Evolutionary conservation across 208 protist genomes (phyloP).

Genomic region (Acanthamoeba castellanii): DNA sequence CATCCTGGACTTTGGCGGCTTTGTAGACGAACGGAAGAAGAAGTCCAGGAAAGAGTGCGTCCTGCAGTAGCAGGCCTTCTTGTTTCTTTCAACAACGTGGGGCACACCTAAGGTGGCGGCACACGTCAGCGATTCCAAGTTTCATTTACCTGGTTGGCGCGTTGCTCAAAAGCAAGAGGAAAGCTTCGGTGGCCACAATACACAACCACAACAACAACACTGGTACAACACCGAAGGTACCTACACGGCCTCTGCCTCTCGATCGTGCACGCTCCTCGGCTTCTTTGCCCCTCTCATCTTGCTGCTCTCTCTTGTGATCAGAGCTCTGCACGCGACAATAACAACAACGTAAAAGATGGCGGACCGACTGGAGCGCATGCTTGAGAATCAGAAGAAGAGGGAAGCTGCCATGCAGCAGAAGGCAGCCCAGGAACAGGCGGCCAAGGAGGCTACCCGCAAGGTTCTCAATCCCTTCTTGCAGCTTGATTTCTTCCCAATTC

Average conservation of each 20-base stretch:
- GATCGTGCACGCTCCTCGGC: too few relatives aligned
- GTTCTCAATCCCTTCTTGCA: background rate
- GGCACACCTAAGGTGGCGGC: background rate
- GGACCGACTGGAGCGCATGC: conserved; percentile 57
- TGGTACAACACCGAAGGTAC: too few relatives aligned
- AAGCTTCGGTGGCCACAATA: too few relatives aligned
- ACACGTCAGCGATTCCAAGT: background rate
- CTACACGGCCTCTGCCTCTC: too few relatives aligned
- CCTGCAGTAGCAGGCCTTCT: too few relatives aligned
- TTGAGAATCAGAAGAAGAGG: conserved; percentile 63
- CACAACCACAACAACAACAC: too few relatives aligned
- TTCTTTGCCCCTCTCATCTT: too few relatives aligned
- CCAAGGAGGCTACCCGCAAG: background rate
- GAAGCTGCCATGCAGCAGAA: conserved; percentile 44
- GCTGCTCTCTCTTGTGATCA: too few relatives aligned
- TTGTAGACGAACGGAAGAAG: background rate
- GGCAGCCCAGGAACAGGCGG: background rate
- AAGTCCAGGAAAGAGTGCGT: background rate
- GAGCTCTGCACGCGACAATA: too few relatives aligned
- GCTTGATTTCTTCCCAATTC: background rate
- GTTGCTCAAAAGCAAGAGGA: background rate
- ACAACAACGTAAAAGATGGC: background rate
- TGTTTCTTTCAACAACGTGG: too few relatives aligned
- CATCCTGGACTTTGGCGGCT: background rate
- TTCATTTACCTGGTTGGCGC: background rate